Evolutionary conservation across 257 asterid genomes (phyloP).

Genomic region (Salvia rosmarinus): DNA sequence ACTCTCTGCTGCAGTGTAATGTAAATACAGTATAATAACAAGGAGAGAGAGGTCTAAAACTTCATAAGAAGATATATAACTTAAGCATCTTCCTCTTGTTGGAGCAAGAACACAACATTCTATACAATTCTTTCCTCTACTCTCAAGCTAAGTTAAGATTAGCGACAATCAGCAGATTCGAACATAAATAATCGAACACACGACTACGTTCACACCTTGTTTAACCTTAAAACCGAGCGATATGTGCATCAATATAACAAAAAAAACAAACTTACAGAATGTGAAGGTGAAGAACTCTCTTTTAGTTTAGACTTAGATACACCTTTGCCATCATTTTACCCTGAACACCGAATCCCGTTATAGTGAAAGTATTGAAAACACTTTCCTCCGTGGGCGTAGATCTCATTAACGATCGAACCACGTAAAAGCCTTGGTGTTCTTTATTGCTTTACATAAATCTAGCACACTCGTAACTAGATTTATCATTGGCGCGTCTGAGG

Average conservation of each 20-base stretch:
- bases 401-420: too few relatives aligned
- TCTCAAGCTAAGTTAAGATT: constrained; percentile 9
- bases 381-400: too few relatives aligned
- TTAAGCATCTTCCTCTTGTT: constrained; percentile 9
- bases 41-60: neutral
- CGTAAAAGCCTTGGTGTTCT: too few relatives aligned
- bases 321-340: constrained; percentile 39
- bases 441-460: too few relatives aligned
- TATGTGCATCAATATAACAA: neutral
- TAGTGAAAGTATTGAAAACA: too few relatives aligned
- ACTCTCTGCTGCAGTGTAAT: neutral
- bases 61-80: neutral
- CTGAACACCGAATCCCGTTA: constrained; percentile 70
- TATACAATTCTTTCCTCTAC: constrained; percentile 10
- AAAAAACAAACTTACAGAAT: constrained; percentile 49
- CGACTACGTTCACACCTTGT: neutral
- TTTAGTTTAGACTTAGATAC: constrained; percentile 45
- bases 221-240: neutral
- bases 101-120: constrained; percentile 11
- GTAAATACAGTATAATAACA: neutral
- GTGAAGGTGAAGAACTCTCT: constrained; percentile 32
- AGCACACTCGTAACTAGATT: too few relatives aligned
- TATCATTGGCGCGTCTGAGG: too few relatives aligned
- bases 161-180: constrained; percentile 5
- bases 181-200: neutral